A percentile compares a stretch with the other conserved stretches of the same genome.
These are phyloP conservation scores for Monilinia fructigena DNA, from an alignment of 2,329 filamentous ascomycete genomes.

Conservation along the genomic window DNA sequence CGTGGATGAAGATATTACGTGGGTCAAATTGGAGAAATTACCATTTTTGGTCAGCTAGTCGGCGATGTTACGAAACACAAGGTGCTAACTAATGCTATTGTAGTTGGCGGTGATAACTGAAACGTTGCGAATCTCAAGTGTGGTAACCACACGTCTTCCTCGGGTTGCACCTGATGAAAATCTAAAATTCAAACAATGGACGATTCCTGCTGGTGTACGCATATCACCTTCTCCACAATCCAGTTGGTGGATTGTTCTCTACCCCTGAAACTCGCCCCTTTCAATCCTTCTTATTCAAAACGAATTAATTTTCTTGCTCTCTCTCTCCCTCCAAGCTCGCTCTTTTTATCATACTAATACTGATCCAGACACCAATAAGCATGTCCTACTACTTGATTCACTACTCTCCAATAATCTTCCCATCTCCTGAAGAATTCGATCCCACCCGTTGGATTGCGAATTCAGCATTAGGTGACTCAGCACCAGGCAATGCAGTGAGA, in stretches of 20 bases:
- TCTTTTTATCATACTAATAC: background rate
- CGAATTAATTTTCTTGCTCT: background rate
- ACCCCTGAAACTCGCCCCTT: background rate
- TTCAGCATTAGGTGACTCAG: background rate
- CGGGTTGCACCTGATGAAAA: slow-evolving; percentile 35
- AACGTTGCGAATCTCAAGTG: slow-evolving; percentile 6
- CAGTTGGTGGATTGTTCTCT: background rate
- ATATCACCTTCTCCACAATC: background rate
- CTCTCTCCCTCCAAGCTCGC: background rate
- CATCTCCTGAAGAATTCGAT: slow-evolving; percentile 15
- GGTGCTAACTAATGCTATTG: background rate
- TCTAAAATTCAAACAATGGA: slow-evolving; percentile 29
- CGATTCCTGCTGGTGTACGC: slow-evolving; percentile 34
- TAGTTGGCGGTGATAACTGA: slow-evolving; percentile 13
- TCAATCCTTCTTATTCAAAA: background rate
- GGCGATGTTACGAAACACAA: background rate
- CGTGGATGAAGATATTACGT: slow-evolving; percentile 10
- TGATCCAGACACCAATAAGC: slow-evolving; percentile 17
- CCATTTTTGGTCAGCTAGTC: slow-evolving; percentile 1
- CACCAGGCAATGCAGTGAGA: background rate
- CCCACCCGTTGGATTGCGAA: slow-evolving; percentile 14
- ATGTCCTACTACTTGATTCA: slow-evolving; percentile 20
- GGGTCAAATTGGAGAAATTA: slow-evolving; percentile 10
- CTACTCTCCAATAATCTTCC: slow-evolving; percentile 9
- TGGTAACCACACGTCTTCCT: slow-evolving; percentile 35